Evolutionary conservation across 352 stramenopile species (phyloP).

Genomic region (Pseudoperonospora humuli): DNA sequence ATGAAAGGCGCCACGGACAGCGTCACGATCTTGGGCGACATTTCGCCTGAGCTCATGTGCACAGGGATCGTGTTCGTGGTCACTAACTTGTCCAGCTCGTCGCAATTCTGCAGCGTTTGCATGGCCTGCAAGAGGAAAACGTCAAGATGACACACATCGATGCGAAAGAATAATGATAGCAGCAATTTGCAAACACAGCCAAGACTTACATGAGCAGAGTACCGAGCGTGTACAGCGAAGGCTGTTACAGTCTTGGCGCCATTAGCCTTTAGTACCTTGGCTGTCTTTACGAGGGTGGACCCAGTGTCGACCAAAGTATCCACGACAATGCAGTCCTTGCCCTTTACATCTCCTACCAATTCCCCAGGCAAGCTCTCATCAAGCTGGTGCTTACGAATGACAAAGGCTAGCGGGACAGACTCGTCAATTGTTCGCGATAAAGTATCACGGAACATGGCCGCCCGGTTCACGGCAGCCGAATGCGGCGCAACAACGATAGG

Average conservation of each 20-base stretch:
- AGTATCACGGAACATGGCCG: conserved; percentile 76
- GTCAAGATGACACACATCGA: neutral
- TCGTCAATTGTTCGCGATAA: conserved; percentile 71
- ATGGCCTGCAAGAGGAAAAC: conserved; percentile 29
- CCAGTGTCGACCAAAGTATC: conserved; percentile 85
- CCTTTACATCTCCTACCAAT: conserved; percentile 67
- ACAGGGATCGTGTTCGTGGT: conserved; percentile 82
- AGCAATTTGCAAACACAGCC: neutral
- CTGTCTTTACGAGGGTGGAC: conserved; percentile 74
- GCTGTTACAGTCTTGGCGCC: conserved; percentile 72
- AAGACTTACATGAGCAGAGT: conserved; percentile 59
- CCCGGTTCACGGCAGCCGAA: conserved; percentile 70
- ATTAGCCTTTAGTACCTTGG: conserved; percentile 71
- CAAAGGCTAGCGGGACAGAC: conserved; percentile 68
- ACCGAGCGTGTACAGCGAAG: conserved; percentile 79
- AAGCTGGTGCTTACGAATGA: conserved; percentile 80
- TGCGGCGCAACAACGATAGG: conserved; percentile 79
- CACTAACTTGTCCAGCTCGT: conserved; percentile 75
- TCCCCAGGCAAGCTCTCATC: conserved; percentile 59
- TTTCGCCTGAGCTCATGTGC: conserved; percentile 19
- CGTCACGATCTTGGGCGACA: conserved; percentile 71
- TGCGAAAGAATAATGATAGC: neutral
- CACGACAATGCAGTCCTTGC: conserved; percentile 83
- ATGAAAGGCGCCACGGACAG: conserved; percentile 83
- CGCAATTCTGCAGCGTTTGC: conserved; percentile 48